phyloP scores from a whole-genome alignment of 2,329 filamentous ascomycete genomes.

The Botryosphaeria dothidea region DNA sequence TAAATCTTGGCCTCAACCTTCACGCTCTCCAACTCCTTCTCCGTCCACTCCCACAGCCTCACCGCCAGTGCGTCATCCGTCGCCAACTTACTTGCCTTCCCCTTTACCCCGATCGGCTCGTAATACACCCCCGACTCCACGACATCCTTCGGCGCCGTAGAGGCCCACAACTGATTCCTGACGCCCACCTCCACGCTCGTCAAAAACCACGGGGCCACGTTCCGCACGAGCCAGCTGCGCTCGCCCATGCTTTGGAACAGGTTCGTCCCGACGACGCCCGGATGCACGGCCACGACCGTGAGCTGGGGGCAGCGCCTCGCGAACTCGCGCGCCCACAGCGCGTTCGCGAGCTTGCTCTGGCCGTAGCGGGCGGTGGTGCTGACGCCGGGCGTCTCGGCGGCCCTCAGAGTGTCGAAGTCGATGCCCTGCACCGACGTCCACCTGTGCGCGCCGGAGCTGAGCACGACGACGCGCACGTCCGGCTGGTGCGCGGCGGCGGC shows the following conservation, averaged over 20 bases:
- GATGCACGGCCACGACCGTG: not conserved
- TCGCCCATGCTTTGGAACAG: not conserved
- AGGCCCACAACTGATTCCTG: too few species aligned
- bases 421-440: too few species aligned
- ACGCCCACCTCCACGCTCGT: too few species aligned
- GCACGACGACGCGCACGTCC: slow-evolving; percentile 28
- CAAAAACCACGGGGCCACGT: not conserved
- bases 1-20: too few species aligned
- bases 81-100: not conserved
- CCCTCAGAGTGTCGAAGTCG: too few species aligned
- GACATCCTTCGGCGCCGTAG: too few species aligned
- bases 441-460: not conserved
- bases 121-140: not conserved
- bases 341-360: too few species aligned
- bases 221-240: not conserved
- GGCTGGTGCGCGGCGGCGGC: slow-evolving; percentile 35
- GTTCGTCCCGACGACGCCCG: not conserved
- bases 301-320: too few species aligned
- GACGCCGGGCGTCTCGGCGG: too few species aligned
- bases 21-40: not conserved
- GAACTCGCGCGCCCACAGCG: too few species aligned
- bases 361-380: too few species aligned
- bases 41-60: not conserved
- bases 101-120: not conserved
- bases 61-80: not conserved